Evolutionary conservation across 495 filamentous ascomycete genomes (phyloP).

Genomic region (Xylaria bambusicola): DNA sequence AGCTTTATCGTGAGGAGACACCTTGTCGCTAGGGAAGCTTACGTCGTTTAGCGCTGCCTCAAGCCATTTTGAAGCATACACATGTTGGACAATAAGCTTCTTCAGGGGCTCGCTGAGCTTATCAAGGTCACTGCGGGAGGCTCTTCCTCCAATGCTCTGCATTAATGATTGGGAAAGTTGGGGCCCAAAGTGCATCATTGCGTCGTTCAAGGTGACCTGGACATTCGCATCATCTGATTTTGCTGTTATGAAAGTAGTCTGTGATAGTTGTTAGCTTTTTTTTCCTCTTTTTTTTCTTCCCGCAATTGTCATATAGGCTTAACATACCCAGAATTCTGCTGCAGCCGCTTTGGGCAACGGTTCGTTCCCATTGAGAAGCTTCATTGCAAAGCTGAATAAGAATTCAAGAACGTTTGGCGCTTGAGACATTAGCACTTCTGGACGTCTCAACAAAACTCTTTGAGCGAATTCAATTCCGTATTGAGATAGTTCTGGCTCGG

Average conservation of each 20-base stretch:
- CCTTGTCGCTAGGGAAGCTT: constrained; percentile 62
- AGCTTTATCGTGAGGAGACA: constrained; percentile 61
- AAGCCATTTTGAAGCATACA: constrained; percentile 63
- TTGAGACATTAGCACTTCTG: constrained; percentile 56
- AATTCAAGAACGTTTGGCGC: constrained; percentile 57
- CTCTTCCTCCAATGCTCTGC: constrained; percentile 71
- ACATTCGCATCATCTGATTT: constrained; percentile 42
- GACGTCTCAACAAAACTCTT: constrained; percentile 67
- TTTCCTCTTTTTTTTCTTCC: no score
- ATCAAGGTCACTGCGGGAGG: constrained; percentile 75
- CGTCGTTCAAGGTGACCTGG: constrained; percentile 50
- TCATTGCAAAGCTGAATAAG: constrained; percentile 76
- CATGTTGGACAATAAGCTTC: constrained; percentile 67
- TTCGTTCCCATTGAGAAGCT: constrained; percentile 70
- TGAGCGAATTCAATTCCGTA: constrained; percentile 56
- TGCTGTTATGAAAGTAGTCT: constrained; percentile 52
- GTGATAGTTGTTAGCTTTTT: constrained; percentile 14
- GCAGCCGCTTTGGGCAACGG: constrained; percentile 79
- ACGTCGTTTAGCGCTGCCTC: constrained; percentile 54
- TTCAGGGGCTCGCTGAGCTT: constrained; percentile 75
- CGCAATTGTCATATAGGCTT: constrained; percentile 17
- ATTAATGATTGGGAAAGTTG: constrained; percentile 61
- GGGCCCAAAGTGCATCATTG: constrained; percentile 61
- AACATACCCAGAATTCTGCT: constrained; percentile 75
- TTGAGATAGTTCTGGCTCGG: constrained; percentile 67